Conservation (phyloP, 345 rosid species). For the Limnanthes douglasii region DNA sequence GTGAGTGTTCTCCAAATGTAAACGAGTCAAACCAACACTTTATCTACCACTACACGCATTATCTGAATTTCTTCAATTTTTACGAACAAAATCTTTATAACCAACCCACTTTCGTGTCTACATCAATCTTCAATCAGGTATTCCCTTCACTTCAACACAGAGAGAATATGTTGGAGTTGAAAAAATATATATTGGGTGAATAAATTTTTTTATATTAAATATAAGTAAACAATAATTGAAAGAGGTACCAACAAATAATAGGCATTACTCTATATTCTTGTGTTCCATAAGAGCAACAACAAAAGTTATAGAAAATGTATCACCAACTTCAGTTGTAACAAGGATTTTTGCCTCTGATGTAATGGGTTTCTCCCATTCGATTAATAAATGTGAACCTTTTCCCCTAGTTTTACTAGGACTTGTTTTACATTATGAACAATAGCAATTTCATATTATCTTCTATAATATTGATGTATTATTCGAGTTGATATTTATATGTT, state of each 20-base stretch:
- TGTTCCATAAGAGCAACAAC: slow-evolving; percentile 91
- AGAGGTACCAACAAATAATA: slow-evolving; percentile 72
- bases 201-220: slow-evolving; percentile 1
- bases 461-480: too few relatives aligned
- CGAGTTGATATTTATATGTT: too few relatives aligned
- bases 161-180: slow-evolving; percentile 96
- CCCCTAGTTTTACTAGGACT: slow-evolving; percentile 88
- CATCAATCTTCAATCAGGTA: too few relatives aligned
- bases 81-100: too few relatives aligned
- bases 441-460: slow-evolving; percentile 4
- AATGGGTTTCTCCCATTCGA: slow-evolving; percentile 57
- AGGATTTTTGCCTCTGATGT: slow-evolving; percentile 53
- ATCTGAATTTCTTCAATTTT: too few relatives aligned
- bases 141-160: slow-evolving; percentile 92
- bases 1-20: too few relatives aligned
- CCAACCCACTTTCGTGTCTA: too few relatives aligned
- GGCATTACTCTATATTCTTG: slow-evolving; percentile 48
- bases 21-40: too few relatives aligned
- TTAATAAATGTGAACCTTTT: slow-evolving; percentile 71
- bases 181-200: background rate
- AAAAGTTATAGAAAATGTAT: slow-evolving; percentile 89
- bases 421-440: slow-evolving; percentile 62
- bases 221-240: background rate
- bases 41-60: too few relatives aligned
- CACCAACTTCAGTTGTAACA: slow-evolving; percentile 97